These are phyloP conservation scores for Phytopythium montanum DNA, from an alignment of 352 stramenopile species.

Conservation along the genomic window DNA sequence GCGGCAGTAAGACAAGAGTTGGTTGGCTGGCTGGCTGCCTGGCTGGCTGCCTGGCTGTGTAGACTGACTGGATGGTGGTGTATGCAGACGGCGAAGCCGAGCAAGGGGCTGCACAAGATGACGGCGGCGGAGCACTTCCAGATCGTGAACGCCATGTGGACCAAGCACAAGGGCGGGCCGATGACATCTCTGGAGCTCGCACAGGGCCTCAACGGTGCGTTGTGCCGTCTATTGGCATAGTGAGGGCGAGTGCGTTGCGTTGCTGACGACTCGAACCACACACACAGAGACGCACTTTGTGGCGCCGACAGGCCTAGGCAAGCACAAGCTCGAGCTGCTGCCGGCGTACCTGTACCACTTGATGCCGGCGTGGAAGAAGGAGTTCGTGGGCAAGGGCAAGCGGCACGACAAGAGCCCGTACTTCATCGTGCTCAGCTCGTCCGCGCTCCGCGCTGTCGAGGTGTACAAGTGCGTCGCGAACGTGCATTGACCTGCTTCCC, in stretches of 20 bases:
- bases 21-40: too few relatives aligned
- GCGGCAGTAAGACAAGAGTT: conserved; percentile 1
- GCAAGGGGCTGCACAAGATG: conserved; percentile 81
- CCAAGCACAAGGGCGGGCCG: conserved; percentile 66
- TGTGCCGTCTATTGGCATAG: neutral
- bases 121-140: conserved; percentile 71
- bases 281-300: conserved; percentile 75
- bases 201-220: conserved; percentile 67
- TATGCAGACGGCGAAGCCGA: conserved; percentile 3
- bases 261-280: conserved; percentile 9
- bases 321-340: conserved; percentile 75
- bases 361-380: conserved; percentile 66
- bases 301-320: conserved; percentile 55
- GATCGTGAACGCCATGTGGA: conserved; percentile 78
- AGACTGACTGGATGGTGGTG: too few relatives aligned
- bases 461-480: conserved; percentile 87
- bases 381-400: conserved; percentile 73
- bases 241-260: neutral
- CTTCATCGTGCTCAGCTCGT: conserved; percentile 91
- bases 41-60: too few relatives aligned
- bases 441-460: conserved; percentile 87
- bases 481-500: too few relatives aligned
- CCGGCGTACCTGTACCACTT: conserved; percentile 74
- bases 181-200: conserved; percentile 83
- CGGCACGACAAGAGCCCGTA: conserved; percentile 88